Conservation (phyloP, 768 basidiomycete genomes). For the Lactarius trivialis region DNA sequence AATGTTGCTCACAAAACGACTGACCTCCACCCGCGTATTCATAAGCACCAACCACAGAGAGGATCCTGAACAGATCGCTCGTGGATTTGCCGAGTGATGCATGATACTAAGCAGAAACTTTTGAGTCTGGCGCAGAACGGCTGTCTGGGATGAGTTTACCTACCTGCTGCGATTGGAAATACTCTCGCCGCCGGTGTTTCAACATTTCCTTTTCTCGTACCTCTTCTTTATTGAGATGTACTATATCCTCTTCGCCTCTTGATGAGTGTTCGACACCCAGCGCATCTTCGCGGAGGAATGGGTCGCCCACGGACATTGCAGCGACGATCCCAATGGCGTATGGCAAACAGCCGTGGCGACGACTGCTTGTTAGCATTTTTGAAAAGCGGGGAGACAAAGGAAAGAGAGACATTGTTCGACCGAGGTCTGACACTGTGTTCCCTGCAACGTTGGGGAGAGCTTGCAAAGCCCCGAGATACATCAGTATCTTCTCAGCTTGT, state of each 20-base stretch:
- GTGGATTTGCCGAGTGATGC: slow-evolving; percentile 68
- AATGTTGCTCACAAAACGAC: slow-evolving; percentile 82
- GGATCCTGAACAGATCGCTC: slow-evolving; percentile 81
- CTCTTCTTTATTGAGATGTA: slow-evolving; percentile 42
- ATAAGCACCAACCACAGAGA: slow-evolving; percentile 96
- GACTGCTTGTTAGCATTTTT: slow-evolving; percentile 85
- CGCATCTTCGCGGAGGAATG: slow-evolving; percentile 82
- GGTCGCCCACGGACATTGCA: slow-evolving; percentile 89
- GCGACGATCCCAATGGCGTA: slow-evolving; percentile 91
- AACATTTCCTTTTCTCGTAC: slow-evolving; percentile 50
- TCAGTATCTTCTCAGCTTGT: slow-evolving; percentile 77
- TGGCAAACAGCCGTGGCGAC: slow-evolving; percentile 85
- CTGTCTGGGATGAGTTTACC: slow-evolving; percentile 22
- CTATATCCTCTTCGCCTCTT: slow-evolving; percentile 36
- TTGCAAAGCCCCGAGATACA: slow-evolving; percentile 76
- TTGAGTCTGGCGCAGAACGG: not conserved
- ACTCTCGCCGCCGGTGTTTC: slow-evolving; percentile 62
- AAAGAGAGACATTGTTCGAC: slow-evolving; percentile 89
- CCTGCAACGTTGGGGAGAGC: slow-evolving; percentile 31
- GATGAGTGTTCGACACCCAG: slow-evolving; percentile 41
- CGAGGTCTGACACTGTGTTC: slow-evolving; percentile 79
- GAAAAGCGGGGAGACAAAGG: slow-evolving; percentile 92
- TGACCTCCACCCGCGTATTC: slow-evolving; percentile 82
- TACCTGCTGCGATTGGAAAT: slow-evolving; percentile 79
- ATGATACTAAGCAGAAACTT: slow-evolving; percentile 49